These are phyloP conservation scores for Acrodontium crateriforme DNA, from an alignment of 2,329 filamentous ascomycete species.

Conservation along the genomic window DNA sequence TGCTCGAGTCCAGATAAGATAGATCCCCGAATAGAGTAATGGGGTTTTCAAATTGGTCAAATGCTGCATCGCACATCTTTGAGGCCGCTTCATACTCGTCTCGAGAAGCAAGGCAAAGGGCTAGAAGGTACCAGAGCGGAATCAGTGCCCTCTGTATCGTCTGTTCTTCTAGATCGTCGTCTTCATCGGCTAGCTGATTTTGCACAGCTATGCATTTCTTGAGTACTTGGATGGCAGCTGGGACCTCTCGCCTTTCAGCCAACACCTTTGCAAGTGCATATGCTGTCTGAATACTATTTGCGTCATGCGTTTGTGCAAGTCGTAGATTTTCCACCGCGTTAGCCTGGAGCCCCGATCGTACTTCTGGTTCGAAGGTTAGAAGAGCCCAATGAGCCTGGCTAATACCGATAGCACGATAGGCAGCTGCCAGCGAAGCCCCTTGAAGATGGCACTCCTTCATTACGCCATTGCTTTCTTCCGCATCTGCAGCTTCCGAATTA, in stretches of 20 bases:
- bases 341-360: slow-evolving; percentile 57
- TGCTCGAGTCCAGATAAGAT: slow-evolving; percentile 1
- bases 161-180: slow-evolving; percentile 7
- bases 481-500: slow-evolving; percentile 7
- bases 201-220: slow-evolving; percentile 59
- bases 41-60: slow-evolving; percentile 73
- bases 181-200: slow-evolving; percentile 13
- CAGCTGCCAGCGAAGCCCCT: slow-evolving; percentile 48
- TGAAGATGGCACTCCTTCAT: slow-evolving; percentile 30
- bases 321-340: slow-evolving; percentile 66
- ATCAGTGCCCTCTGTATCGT: slow-evolving; percentile 49
- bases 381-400: slow-evolving; percentile 79
- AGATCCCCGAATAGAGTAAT: slow-evolving; percentile 51
- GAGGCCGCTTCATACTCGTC: slow-evolving; percentile 72
- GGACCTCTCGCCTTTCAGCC: slow-evolving; percentile 71
- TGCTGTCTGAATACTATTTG: slow-evolving; percentile 45
- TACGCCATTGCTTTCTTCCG: slow-evolving; percentile 3
- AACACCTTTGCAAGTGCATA: slow-evolving; percentile 76
- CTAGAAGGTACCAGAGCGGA: slow-evolving; percentile 81
- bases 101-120: slow-evolving; percentile 70
- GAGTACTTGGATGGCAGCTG: slow-evolving; percentile 66
- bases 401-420: slow-evolving; percentile 75
- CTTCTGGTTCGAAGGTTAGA: slow-evolving; percentile 59
- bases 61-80: slow-evolving; percentile 75
- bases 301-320: slow-evolving; percentile 41